Evolutionary conservation across 768 basidiomycete species (phyloP).

Genomic region (Russula vinacea): DNA sequence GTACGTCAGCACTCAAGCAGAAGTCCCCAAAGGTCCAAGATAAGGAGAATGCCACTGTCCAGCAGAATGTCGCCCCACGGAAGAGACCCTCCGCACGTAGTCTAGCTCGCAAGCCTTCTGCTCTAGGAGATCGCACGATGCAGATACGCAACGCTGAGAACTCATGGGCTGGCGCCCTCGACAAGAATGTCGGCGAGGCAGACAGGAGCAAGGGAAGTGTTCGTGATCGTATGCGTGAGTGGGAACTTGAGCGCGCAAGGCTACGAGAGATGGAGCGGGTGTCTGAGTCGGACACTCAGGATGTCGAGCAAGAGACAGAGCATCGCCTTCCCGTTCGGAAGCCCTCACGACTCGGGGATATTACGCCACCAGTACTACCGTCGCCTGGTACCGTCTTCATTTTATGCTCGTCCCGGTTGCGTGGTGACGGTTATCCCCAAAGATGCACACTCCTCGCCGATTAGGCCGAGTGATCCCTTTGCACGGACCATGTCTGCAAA

Average conservation of each 20-base stretch:
- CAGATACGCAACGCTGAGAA: conserved; percentile 33
- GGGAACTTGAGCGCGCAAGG: conserved; percentile 69
- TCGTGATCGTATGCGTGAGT: conserved; percentile 65
- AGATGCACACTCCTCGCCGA: conserved; percentile 14
- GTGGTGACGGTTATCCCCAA: neutral
- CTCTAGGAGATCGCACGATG: conserved; percentile 23
- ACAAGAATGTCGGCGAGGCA: conserved; percentile 34
- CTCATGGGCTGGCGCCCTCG: conserved; percentile 1
- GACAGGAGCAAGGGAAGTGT: conserved; percentile 34
- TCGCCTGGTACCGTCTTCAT: conserved; percentile 30
- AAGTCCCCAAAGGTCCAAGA: conserved; percentile 16
- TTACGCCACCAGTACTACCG: conserved; percentile 29
- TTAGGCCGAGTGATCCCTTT: conserved; percentile 1
- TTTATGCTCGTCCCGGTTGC: neutral
- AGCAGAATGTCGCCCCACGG: conserved; percentile 16
- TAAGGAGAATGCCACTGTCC: conserved; percentile 16
- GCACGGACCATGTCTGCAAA: conserved; percentile 16
- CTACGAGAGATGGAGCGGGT: conserved; percentile 63
- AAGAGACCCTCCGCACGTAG: conserved; percentile 21
- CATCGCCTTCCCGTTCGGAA: conserved; percentile 14
- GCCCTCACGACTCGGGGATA: conserved; percentile 16
- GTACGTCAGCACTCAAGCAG: neutral
- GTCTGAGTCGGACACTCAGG: conserved; percentile 36
- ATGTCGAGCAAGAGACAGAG: conserved; percentile 16
- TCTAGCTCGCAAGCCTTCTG: conserved; percentile 31